Evolutionary conservation across 805 yeast genomes (phyloP).

Genomic region (Suhomyces emberorum): DNA sequence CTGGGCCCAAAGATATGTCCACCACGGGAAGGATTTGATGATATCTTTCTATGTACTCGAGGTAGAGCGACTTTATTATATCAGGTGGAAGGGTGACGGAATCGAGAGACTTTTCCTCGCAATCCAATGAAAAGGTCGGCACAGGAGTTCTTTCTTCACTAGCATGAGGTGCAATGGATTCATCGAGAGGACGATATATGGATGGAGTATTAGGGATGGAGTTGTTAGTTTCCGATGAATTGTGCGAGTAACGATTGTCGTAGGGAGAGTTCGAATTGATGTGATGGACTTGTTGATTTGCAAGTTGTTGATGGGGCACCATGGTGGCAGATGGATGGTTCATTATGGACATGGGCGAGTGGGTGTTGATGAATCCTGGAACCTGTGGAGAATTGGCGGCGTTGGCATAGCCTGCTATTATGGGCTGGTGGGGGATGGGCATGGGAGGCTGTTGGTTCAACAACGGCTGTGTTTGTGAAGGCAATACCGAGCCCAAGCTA

Average conservation of each 20-base stretch:
- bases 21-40: constrained; percentile 88
- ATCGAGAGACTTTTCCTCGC: constrained; percentile 71
- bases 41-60: constrained; percentile 71
- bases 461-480: constrained; percentile 4
- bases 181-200: constrained; percentile 11
- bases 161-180: neutral
- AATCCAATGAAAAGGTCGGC: constrained; percentile 39
- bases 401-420: neutral
- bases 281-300: neutral
- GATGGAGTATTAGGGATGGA: constrained; percentile 32
- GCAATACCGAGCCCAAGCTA: neutral
- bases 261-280: neutral
- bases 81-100: constrained; percentile 58
- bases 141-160: constrained; percentile 8
- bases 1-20: constrained; percentile 79
- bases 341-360: neutral
- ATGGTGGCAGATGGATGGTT: neutral
- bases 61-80: constrained; percentile 58
- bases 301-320: neutral
- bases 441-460: neutral
- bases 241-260: constrained; percentile 7
- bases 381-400: constrained; percentile 3
- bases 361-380: neutral
- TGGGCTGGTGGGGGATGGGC: neutral
- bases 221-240: constrained; percentile 20